Percentiles rank a stretch among this genome's conserved stretches.
Evolutionary conservation across 139 green algal genomes (phyloP).

Genomic region (Coccomyxa sp.): DNA sequence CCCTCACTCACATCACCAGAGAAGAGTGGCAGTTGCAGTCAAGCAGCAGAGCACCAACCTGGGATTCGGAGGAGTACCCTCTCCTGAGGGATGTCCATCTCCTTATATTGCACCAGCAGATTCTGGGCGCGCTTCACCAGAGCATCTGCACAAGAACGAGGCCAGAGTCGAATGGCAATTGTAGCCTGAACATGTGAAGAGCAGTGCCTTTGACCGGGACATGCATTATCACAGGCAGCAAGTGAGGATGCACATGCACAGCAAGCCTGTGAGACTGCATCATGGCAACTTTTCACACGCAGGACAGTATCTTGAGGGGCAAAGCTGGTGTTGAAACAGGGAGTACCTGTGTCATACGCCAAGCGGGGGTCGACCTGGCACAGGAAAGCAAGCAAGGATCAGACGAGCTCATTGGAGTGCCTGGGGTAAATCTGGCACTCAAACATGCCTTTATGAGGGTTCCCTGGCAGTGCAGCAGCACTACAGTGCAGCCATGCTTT

Average conservation of each 20-base stretch:
- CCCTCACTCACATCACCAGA: too few species aligned
- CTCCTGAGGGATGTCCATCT: conserved; percentile 49
- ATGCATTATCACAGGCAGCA: neutral
- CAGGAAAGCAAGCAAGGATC: neutral
- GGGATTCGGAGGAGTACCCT: conserved; percentile 70
- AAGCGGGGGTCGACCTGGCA: conserved; percentile 59
- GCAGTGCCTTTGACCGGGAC: neutral
- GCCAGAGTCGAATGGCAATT: neutral
- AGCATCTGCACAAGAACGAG: conserved; percentile 19
- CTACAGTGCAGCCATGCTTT: too few species aligned
- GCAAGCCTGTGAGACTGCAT: neutral
- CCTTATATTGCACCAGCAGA: conserved; percentile 50
- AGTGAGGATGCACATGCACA: neutral
- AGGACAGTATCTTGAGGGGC: neutral
- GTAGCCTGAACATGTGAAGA: neutral
- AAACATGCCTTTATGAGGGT: too few species aligned
- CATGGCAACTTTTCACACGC: neutral
- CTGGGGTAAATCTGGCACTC: too few species aligned
- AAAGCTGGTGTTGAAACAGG: neutral
- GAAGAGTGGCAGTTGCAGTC: too few species aligned
- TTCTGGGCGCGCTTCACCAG: conserved; percentile 39
- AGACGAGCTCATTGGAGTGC: too few species aligned
- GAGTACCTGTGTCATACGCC: conserved; percentile 60
- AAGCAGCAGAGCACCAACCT: too few species aligned
- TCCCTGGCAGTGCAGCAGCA: too few species aligned